Percentiles rank a stretch among this genome's conserved stretches.
Conservation (phyloP, 1,284 basidiomycete species). For the Inonotus hispidus region DNA sequence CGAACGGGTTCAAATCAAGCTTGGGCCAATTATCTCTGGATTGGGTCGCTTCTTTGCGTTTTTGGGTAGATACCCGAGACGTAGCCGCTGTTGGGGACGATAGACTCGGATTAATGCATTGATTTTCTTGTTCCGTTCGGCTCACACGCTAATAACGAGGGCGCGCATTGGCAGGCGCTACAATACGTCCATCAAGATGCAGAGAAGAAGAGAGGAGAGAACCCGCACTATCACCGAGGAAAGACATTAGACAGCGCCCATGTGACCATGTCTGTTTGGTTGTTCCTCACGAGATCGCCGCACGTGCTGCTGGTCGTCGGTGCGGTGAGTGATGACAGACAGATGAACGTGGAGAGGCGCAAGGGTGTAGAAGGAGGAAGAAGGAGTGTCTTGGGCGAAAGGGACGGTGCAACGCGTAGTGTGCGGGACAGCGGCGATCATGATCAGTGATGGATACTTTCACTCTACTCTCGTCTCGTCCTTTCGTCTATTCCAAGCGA, state of each 20-base stretch:
- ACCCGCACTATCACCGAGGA: neutral
- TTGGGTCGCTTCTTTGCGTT: neutral
- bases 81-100: neutral
- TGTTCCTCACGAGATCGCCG: neutral
- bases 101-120: neutral
- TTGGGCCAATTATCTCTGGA: neutral
- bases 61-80: neutral
- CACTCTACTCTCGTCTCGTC: no score
- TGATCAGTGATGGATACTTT: neutral
- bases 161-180: neutral
- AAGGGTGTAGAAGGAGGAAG: neutral
- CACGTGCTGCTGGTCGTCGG: neutral
- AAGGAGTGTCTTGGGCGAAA: no score
- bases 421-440: constrained; percentile 1
- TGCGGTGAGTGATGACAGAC: neutral
- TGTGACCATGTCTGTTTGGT: neutral
- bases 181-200: neutral
- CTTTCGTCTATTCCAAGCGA: neutral
- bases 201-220: neutral
- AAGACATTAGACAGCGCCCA: neutral
- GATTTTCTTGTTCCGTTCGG: neutral
- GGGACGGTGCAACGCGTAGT: neutral
- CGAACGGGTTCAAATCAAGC: neutral
- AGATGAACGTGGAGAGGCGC: neutral
- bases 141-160: neutral